phyloP scores from a whole-genome alignment of 345 rosid genomes.

The Turritis glabra region DNA sequence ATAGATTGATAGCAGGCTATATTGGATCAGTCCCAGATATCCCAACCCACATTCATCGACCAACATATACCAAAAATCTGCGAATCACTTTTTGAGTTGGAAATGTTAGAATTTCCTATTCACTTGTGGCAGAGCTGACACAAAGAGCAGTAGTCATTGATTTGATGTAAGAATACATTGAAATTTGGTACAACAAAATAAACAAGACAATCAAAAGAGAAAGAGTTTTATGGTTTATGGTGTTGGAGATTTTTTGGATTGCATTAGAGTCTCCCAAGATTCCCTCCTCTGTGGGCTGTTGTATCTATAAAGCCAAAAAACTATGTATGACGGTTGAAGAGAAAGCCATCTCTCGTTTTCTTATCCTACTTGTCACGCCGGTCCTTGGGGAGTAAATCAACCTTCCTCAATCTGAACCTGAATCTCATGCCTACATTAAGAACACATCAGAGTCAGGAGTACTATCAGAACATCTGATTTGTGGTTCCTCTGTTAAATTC shows the following conservation, averaged over 20 bases:
- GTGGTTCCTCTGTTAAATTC: not conserved
- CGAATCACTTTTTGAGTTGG: not conserved
- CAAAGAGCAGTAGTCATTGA: not conserved
- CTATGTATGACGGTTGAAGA: conserved; percentile 17
- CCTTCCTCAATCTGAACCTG: conserved; percentile 71
- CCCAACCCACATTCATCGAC: no score
- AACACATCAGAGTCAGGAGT: conserved; percentile 13
- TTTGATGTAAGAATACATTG: conserved; percentile 10
- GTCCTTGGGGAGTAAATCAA: conserved; percentile 82
- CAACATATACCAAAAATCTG: not conserved
- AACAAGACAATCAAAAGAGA: conserved; percentile 8
- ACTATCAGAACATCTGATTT: not conserved
- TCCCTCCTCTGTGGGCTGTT: conserved; percentile 3
- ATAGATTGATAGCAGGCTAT: not conserved
- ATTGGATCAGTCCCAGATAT: not conserved
- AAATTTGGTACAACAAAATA: conserved; percentile 16
- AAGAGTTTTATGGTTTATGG: conserved; percentile 16
- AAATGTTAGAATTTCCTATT: not conserved
- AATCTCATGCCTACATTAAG: conserved; percentile 63
- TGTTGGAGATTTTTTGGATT: conserved; percentile 20
- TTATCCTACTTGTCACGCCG: conserved; percentile 59
- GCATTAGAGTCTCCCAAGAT: conserved; percentile 20
- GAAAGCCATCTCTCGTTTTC: conserved; percentile 22
- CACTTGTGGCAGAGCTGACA: not conserved
- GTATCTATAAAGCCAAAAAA: conserved; percentile 33